These are phyloP conservation scores for Monilinia fructicola DNA, from an alignment of 2,329 filamentous ascomycete genomes.

Conservation along the genomic window DNA sequence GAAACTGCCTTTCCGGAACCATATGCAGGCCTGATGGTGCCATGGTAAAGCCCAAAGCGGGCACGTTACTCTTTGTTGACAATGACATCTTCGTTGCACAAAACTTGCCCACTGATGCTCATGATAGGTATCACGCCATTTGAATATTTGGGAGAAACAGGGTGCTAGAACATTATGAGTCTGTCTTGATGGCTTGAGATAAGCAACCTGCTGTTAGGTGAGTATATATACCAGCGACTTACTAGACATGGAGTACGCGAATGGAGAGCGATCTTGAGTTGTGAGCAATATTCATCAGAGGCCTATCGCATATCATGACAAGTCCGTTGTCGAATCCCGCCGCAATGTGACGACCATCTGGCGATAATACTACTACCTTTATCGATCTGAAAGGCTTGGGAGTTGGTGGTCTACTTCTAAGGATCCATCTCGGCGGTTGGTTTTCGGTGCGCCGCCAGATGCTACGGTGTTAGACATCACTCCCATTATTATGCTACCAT, in stretches of 20 bases:
- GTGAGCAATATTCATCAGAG: background rate
- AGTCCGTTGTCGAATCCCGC: background rate
- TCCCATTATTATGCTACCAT: background rate
- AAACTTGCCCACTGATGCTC: background rate
- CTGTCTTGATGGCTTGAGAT: background rate
- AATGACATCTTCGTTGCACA: too few relatives aligned
- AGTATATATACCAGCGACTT: background rate
- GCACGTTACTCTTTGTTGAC: background rate
- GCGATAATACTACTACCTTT: background rate
- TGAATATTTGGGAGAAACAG: too few relatives aligned
- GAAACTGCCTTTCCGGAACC: background rate
- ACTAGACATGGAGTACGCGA: background rate
- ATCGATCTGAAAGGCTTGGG: too few relatives aligned
- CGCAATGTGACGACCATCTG: background rate
- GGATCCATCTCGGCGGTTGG: background rate
- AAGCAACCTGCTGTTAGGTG: background rate
- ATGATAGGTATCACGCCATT: background rate
- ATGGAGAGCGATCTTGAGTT: background rate
- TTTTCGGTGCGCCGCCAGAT: background rate
- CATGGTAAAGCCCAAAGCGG: background rate
- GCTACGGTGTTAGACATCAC: background rate
- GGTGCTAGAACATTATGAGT: background rate
- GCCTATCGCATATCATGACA: conserved; percentile 24
- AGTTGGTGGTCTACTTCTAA: background rate
- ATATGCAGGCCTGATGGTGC: background rate